A percentile compares a stretch with the other conserved stretches of the same genome.
Evolutionary conservation across 2,329 filamentous ascomycete genomes (phyloP).

Genomic region (Eutypella sp.): DNA sequence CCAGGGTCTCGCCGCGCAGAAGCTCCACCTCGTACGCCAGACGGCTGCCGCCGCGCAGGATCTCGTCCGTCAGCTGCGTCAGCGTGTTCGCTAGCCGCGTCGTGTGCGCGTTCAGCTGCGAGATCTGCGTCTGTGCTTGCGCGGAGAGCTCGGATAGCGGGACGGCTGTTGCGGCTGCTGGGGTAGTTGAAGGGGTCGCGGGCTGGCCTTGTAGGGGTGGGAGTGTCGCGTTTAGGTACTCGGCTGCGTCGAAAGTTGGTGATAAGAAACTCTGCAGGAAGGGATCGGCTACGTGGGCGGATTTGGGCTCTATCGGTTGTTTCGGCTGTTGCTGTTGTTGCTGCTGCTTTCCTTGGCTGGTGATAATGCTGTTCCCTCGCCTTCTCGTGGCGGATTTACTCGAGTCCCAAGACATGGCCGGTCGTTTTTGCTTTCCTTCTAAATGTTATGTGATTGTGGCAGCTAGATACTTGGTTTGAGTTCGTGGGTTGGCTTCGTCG

Average conservation of each 20-base stretch:
- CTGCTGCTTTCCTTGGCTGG: constrained; percentile 38
- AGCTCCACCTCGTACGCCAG: constrained; percentile 94
- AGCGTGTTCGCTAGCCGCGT: constrained; percentile 74
- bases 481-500: too few relatives aligned
- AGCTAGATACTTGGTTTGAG: too few relatives aligned
- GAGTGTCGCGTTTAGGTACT: constrained; percentile 77
- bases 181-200: constrained; percentile 21
- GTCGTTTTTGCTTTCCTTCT: too few relatives aligned
- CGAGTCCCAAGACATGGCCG: constrained; percentile 35
- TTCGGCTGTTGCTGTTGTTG: constrained; percentile 27
- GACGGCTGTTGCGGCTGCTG: constrained; percentile 34
- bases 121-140: constrained; percentile 78
- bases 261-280: constrained; percentile 71
- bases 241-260: constrained; percentile 73
- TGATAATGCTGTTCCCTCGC: constrained; percentile 43
- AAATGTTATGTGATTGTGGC: background rate
- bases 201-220: constrained; percentile 57
- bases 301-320: constrained; percentile 42
- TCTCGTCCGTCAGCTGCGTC: constrained; percentile 90
- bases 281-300: constrained; percentile 64
- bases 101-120: constrained; percentile 84
- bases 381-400: constrained; percentile 32
- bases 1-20: constrained; percentile 77
- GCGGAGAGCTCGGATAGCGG: constrained; percentile 72
- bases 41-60: constrained; percentile 79